These are phyloP conservation scores for Hibiscus mutabilis DNA, from an alignment of 345 rosid species.

Conservation along the genomic window DNA sequence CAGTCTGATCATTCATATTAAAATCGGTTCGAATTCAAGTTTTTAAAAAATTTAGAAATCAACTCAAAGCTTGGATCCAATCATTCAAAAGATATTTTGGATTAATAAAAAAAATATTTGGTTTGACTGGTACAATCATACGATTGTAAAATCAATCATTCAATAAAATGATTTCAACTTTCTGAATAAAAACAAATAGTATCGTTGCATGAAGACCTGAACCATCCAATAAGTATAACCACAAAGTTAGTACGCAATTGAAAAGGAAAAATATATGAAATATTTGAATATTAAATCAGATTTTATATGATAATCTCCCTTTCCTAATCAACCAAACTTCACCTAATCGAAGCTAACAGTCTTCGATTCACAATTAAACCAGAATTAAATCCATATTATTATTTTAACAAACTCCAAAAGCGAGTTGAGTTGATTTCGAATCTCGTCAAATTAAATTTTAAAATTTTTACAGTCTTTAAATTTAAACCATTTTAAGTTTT, in stretches of 20 bases:
- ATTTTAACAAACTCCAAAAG: too few relatives aligned
- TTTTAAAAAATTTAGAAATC: too few relatives aligned
- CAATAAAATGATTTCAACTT: neutral
- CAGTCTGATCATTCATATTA: too few relatives aligned
- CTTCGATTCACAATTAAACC: conserved; percentile 1
- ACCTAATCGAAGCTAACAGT: conserved; percentile 18
- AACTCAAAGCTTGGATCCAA: neutral
- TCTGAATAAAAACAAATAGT: neutral
- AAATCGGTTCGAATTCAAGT: too few relatives aligned
- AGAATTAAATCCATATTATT: too few relatives aligned
- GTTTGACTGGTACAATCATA: neutral
- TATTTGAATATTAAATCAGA: neutral
- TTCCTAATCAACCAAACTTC: conserved; percentile 23
- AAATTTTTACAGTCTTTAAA: too few relatives aligned
- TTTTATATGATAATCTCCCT: conserved; percentile 10
- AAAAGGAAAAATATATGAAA: neutral
- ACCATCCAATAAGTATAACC: neutral
- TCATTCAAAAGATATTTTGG: neutral
- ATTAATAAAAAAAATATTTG: neutral
- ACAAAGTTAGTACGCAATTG: neutral
- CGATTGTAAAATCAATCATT: neutral
- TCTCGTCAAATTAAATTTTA: too few relatives aligned
- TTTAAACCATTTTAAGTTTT: too few relatives aligned
- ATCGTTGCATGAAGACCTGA: neutral
- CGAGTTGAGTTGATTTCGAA: too few relatives aligned